These are phyloP conservation scores for Acanthamoeba lenticulata DNA, from an alignment of 208 protist genomes.

Conservation along the genomic window DNA sequence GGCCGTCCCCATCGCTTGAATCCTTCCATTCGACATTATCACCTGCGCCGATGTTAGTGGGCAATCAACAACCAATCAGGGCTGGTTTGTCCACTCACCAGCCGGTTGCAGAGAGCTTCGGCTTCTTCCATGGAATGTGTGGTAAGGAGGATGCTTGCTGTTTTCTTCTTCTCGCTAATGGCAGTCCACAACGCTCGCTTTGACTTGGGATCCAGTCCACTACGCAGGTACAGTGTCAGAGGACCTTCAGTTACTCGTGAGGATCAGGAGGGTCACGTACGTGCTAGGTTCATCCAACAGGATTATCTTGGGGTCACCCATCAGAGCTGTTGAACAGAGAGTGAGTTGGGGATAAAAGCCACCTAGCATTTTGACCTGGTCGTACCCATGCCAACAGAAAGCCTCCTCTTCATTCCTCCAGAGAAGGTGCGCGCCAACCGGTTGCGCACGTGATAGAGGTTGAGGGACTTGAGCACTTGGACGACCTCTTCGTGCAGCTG, in stretches of 20 bases:
- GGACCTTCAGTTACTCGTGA: background rate
- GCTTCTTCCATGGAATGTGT: constrained; percentile 68
- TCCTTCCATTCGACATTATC: background rate
- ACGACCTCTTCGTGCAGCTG: background rate
- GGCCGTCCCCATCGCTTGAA: background rate
- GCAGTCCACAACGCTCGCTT: constrained; percentile 67
- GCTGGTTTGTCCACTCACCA: constrained; percentile 1
- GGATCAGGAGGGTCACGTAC: background rate
- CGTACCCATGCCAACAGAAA: constrained; percentile 66
- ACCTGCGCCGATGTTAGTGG: background rate
- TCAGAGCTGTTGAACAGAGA: constrained; percentile 47
- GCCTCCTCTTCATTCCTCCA: constrained; percentile 75
- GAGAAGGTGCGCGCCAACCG: constrained; percentile 4
- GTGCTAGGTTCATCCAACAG: constrained; percentile 68
- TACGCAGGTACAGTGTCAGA: background rate
- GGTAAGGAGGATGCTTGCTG: background rate
- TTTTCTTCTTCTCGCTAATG: constrained; percentile 67
- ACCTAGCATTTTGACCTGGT: background rate
- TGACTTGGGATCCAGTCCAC: constrained; percentile 74
- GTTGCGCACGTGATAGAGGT: constrained; percentile 26
- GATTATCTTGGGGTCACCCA: constrained; percentile 62
- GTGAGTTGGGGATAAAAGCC: background rate
- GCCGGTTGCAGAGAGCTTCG: constrained; percentile 64
- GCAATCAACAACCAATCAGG: background rate
- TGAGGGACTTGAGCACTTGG: background rate